A percentile compares a stretch with the other conserved stretches of the same genome.
These are phyloP conservation scores for Xylaria sp. DNA, from an alignment of 2,329 filamentous ascomycete species.

Conservation along the genomic window DNA sequence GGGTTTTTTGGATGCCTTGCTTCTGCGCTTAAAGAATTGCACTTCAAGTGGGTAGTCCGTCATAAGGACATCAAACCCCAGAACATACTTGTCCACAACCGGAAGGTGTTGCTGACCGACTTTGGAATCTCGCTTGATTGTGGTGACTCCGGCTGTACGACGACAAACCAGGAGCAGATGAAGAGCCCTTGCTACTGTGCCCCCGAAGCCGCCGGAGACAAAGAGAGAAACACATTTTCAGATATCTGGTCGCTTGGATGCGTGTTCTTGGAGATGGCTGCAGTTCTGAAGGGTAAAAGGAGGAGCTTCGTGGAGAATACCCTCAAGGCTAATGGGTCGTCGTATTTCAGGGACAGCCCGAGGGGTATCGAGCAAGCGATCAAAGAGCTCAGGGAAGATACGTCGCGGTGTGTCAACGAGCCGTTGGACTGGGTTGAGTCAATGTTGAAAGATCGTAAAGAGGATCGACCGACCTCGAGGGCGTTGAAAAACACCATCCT, in stretches of 20 bases:
- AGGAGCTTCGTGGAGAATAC: background rate
- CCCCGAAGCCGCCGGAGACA: slow-evolving; percentile 27
- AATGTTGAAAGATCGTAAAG: no score
- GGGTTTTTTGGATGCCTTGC: slow-evolving; percentile 34
- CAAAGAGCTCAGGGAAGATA: no score
- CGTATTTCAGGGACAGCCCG: no score
- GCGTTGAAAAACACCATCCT: no score
- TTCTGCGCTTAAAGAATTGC: slow-evolving; percentile 4
- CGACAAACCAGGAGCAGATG: background rate
- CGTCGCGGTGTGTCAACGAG: no score
- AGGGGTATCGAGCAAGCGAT: no score
- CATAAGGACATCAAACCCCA: slow-evolving; percentile 38
- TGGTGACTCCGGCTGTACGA: slow-evolving; percentile 21
- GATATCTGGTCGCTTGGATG: slow-evolving; percentile 37
- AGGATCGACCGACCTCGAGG: no score
- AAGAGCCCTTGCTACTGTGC: slow-evolving; percentile 24
- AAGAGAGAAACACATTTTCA: slow-evolving; percentile 26
- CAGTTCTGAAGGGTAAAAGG: slow-evolving; percentile 21
- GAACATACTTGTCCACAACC: slow-evolving; percentile 81
- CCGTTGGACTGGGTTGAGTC: no score
- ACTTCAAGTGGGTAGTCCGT: slow-evolving; percentile 20
- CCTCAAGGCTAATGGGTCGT: no score
- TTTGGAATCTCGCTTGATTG: slow-evolving; percentile 30
- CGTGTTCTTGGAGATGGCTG: slow-evolving; percentile 35
- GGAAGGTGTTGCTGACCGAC: slow-evolving; percentile 77